Base-by-base conservation (phyloP, 495 filamentous ascomycete species). In the Astrothelium subdiscretum region DNA sequence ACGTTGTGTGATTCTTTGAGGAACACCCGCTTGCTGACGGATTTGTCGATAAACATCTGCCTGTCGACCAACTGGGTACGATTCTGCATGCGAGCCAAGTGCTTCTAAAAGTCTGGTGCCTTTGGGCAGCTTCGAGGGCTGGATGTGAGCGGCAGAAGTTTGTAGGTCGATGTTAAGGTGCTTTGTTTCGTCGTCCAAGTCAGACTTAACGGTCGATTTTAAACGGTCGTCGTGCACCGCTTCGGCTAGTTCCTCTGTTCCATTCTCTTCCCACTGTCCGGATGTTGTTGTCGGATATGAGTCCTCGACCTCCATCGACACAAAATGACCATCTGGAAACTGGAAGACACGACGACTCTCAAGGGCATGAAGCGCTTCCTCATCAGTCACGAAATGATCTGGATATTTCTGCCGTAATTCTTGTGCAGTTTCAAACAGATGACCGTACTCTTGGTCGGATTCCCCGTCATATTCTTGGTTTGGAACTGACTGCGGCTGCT, bases 231-330 rank as follows among this genome's bases (percentile, higher is more conserved):
- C 48, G 15, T 54, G 6, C 24, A 15, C 12, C 13, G 32, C 31
- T 5, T 6, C 57, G 12, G 4, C 31, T 35, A 8, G 20, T 10
- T 32, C 22, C 15, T 0, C 12, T 15, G n/a, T 59, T 12, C 35
- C 57, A 20, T 59, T n/a, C 8, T 59, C 57, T 35, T 59, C 57
- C 57, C 31, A 59, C n/a, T 18, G 29, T 8, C 67, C 67, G 13
- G 62, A 63, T 29, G 67, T 69, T n/a, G 67, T 69, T 31, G 38
- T 52, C 5, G 67, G 67, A 32, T 67, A 67, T n/a, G 67, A 67
- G 44, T 67, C 65, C 6, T 5, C 5, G 8, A 2, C 48, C 3
- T 8, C 24, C 26, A n/a, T 27, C 20, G 6, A 54, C 5, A 8
- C 8, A 54, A 54, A 54, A 3, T 29, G 48, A 15, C 24, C 48